Base-by-base conservation (phyloP, 2,329 filamentous ascomycete species). In the Fusarium sp. region DNA sequence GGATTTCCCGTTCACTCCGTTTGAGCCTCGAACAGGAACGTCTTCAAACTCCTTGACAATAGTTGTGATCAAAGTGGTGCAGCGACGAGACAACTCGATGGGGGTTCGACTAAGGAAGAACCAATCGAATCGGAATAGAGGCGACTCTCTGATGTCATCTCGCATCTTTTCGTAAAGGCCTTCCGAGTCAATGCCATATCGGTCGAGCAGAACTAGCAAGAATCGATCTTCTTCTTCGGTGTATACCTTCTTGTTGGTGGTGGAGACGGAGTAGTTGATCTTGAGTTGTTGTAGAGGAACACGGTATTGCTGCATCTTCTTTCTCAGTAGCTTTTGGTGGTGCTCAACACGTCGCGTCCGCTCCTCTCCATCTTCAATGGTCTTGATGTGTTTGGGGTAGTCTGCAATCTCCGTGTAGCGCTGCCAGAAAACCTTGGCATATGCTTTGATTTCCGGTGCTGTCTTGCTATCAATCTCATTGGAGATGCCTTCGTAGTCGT, bases 201-300 rank as follows among this genome's bases (percentile, higher is more conserved):
- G 92, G 80, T 99, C 94, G 7, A 99, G 85, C 81, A 97, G 91
- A 48, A 99, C 95, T 32, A 99, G 85, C 51, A 99, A 81, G 81
- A 99, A 99, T 5, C 96, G 89, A 76, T 99, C 96, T 78, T 99
- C 96, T 76, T 99, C 96, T 77, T 99, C 96, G 0, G 94, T 98
- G 77, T 99, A 99, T 1, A 99, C 94, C 83, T 99, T 99, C 83
- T 99, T 99, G 87, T 99, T 99, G 11, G 96, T 99, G 3, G 96
- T 99, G 8, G 94, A 97, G 26, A 99, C 96, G 0, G 94, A 97
- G 80, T 99, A 99, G 81, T 97, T 98, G 83, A 99, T 94, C 84
- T 97, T 97, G 74, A 99, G 89, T 79, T 99, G 96, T 78, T 99
- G 96, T 17, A 99, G 86, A 23, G 96, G 96, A 48, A 98, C 95